Evolutionary conservation across 2,329 filamentous ascomycete species (phyloP).

Genomic region (Fusarium nurragi): DNA sequence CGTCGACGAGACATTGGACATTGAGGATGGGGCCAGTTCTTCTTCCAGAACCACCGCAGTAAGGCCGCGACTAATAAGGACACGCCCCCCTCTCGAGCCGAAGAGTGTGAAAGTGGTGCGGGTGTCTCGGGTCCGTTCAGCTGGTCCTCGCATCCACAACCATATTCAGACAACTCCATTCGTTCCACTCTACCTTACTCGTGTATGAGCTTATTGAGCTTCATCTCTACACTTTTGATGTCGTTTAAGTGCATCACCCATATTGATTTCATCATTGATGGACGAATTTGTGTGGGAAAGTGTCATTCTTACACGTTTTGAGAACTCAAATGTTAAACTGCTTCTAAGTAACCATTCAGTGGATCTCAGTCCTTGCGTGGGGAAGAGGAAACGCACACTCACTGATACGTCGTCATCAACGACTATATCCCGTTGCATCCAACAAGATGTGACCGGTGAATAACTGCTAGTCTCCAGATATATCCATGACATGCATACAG

Average conservation of each 20-base stretch:
- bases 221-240: slow-evolving; percentile 11
- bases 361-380: neutral
- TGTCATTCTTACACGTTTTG: no score
- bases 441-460: neutral
- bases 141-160: slow-evolving; percentile 26
- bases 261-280: neutral
- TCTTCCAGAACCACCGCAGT: slow-evolving; percentile 43
- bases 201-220: slow-evolving; percentile 5
- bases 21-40: slow-evolving; percentile 34
- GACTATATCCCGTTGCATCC: slow-evolving; percentile 6
- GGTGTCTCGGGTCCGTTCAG: slow-evolving; percentile 25
- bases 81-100: slow-evolving; percentile 25
- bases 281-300: neutral
- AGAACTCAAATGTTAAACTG: neutral
- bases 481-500: slow-evolving; percentile 6
- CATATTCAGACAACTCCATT: slow-evolving; percentile 31
- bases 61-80: slow-evolving; percentile 41
- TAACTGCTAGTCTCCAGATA: neutral
- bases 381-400: slow-evolving; percentile 2
- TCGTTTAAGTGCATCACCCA: slow-evolving; percentile 12
- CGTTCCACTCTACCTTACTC: slow-evolving; percentile 29
- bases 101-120: neutral
- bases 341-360: neutral
- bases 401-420: slow-evolving; percentile 6
- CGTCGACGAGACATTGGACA: slow-evolving; percentile 45